Evolutionary conservation across 2,329 filamentous ascomycete species (phyloP), one percentile per base, ranked within the genome.

Genomic region (Cercospora brassicicola): DNA sequence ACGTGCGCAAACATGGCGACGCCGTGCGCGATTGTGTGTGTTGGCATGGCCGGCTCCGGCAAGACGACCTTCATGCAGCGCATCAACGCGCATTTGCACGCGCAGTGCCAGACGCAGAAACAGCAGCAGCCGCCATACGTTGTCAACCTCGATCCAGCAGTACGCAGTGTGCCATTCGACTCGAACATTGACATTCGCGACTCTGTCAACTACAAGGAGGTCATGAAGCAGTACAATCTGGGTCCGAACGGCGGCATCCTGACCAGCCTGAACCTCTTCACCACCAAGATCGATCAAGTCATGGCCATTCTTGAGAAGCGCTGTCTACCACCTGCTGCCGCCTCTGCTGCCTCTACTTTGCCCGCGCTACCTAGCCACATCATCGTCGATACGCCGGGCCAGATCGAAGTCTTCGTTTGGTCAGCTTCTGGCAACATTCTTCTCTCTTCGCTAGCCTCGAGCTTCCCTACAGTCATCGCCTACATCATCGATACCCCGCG

Each of bases 11-110:
- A 48, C 15, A 70, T 72, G 65, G 69, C 71, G 5, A 81, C 85
- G 70, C 91, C 93, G 48, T 89, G 92, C 56, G 88, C 92, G 69
- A 90, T 99, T 68, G 93, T 98, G 76, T 97, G 94, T 80, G 90
- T 99, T 59, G 95, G 95, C 84, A 98, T 98, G 94, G 95, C 95
- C 76, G 94, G 95, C 75, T 96, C 93, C 15, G 95, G 95, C 76
- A 99, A 99, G 84, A 99, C 95, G n/a, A 99, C 96, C 0, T 99
- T 99, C 78, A 98, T 99, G 94, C 94, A 98, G 79, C 89, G 95
- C 76, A 95, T 99, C 76, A 97, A 97, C 80, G 91, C 94, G 0
- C 87, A 99, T 78, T 89, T 99, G 3, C 94, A 98, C 78, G 87
- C 87, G 4, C 68, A 73, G 45, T 67, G 71, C 36, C 69, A 72